These are phyloP conservation scores for Globisporangium megalacanthum DNA, from an alignment of 352 stramenopile species.

Conservation along the genomic window DNA sequence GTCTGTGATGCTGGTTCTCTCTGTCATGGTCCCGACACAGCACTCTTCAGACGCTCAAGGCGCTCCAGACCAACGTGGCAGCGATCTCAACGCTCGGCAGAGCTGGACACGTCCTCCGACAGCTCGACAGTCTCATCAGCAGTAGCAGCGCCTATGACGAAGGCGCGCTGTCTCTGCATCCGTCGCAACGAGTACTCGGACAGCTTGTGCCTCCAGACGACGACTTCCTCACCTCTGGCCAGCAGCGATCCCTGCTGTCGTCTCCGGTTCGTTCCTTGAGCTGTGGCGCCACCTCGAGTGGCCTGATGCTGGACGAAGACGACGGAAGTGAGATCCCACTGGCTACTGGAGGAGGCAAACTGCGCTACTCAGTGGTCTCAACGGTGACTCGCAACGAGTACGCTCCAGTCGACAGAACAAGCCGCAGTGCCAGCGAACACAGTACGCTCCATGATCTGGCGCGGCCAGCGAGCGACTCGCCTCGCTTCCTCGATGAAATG, in stretches of 20 bases:
- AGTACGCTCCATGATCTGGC: constrained; percentile 1
- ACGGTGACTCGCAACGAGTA: background rate
- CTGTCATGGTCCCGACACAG: background rate
- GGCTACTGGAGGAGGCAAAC: background rate
- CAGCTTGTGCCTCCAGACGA: constrained; percentile 7
- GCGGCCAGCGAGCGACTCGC: background rate
- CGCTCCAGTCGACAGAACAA: background rate
- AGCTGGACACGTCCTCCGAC: background rate
- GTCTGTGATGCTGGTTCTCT: background rate
- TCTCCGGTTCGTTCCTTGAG: background rate
- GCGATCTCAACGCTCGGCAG: background rate
- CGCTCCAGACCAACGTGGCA: constrained; percentile 6
- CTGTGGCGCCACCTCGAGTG: background rate
- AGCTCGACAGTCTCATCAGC: constrained; percentile 8
- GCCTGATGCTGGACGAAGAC: background rate
- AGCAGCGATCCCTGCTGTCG: background rate
- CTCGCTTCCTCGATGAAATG: constrained; percentile 12
- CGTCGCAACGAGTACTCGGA: background rate
- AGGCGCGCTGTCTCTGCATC: background rate
- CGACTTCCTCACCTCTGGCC: constrained; percentile 1
- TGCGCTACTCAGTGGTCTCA: constrained; percentile 1
- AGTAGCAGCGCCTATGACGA: background rate
- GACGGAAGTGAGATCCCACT: constrained; percentile 12
- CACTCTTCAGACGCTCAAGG: constrained; percentile 6
- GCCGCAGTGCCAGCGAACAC: background rate